These are phyloP conservation scores for Catharanthus roseus DNA, from an alignment of 257 asterid species.

Conservation along the genomic window DNA sequence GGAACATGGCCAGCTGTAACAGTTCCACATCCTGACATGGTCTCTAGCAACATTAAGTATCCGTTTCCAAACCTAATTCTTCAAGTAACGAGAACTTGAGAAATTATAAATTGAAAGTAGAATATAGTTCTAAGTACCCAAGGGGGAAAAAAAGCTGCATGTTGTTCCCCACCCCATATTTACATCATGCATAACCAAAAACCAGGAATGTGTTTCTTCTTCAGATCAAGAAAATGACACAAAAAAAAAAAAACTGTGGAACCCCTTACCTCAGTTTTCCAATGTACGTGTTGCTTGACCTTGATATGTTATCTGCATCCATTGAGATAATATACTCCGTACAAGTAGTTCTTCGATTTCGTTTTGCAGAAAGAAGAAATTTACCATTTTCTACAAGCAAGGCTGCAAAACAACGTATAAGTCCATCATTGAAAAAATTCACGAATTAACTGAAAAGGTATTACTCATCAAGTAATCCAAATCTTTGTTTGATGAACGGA, in stretches of 20 bases:
- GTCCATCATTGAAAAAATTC: slow-evolving; percentile 1
- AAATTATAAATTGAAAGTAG: background rate
- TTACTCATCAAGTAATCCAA: background rate
- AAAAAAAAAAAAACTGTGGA: background rate
- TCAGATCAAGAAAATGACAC: background rate
- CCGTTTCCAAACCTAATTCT: background rate
- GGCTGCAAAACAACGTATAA: slow-evolving; percentile 33
- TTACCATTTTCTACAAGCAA: slow-evolving; percentile 83
- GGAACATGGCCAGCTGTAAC: background rate
- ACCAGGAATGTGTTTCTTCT: background rate
- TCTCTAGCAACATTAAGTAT: background rate
- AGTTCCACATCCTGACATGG: background rate
- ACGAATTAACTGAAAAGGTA: slow-evolving; percentile 8
- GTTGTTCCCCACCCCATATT: background rate
- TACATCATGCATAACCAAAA: background rate
- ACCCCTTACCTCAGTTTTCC: slow-evolving; percentile 66
- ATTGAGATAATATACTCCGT: slow-evolving; percentile 82
- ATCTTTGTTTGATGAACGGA: background rate
- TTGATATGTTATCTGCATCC: slow-evolving; percentile 65
- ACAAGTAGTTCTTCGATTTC: slow-evolving; percentile 66
- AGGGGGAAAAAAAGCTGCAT: background rate
- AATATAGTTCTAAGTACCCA: background rate
- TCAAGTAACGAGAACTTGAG: background rate
- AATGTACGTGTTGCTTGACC: slow-evolving; percentile 61
- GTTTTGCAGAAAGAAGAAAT: slow-evolving; percentile 84